These are phyloP conservation scores for Ogataea salicorniae DNA, from an alignment of 805 yeast species.

Conservation along the genomic window DNA sequence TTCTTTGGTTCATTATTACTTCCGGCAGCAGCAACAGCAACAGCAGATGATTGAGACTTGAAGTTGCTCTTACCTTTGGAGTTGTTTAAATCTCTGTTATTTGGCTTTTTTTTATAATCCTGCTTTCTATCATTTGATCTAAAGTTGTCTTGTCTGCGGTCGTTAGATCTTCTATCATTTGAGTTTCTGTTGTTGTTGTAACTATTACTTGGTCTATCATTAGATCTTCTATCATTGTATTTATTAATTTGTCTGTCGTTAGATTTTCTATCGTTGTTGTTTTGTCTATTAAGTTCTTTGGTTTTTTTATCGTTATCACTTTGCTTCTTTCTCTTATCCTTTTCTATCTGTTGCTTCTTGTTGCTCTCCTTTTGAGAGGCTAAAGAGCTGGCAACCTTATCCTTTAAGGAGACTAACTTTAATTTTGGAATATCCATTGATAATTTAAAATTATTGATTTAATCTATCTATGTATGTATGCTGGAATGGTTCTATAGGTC, in stretches of 20 bases:
- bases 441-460: background rate
- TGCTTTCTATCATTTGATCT: slow-evolving; percentile 2
- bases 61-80: background rate
- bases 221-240: slow-evolving; percentile 9
- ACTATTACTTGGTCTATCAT: slow-evolving; percentile 7
- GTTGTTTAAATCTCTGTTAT: slow-evolving; percentile 7
- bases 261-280: slow-evolving; percentile 10
- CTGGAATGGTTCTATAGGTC: too few species aligned
- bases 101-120: slow-evolving; percentile 5
- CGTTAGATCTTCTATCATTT: slow-evolving; percentile 7
- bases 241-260: slow-evolving; percentile 9
- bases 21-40: background rate
- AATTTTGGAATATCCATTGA: slow-evolving; percentile 41
- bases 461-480: too few species aligned
- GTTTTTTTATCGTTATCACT: slow-evolving; percentile 17
- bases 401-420: slow-evolving; percentile 55
- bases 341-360: slow-evolving; percentile 12
- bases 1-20: background rate
- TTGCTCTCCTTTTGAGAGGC: slow-evolving; percentile 19
- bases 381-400: slow-evolving; percentile 55
- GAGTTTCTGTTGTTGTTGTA: slow-evolving; percentile 5
- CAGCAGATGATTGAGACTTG: background rate
- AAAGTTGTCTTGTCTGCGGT: slow-evolving; percentile 3
- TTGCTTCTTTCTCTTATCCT: slow-evolving; percentile 22
- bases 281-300: slow-evolving; percentile 10